Base-by-base conservation (phyloP, 1,139 yeast genomes). In the Geotrichum restrictum region DNA sequence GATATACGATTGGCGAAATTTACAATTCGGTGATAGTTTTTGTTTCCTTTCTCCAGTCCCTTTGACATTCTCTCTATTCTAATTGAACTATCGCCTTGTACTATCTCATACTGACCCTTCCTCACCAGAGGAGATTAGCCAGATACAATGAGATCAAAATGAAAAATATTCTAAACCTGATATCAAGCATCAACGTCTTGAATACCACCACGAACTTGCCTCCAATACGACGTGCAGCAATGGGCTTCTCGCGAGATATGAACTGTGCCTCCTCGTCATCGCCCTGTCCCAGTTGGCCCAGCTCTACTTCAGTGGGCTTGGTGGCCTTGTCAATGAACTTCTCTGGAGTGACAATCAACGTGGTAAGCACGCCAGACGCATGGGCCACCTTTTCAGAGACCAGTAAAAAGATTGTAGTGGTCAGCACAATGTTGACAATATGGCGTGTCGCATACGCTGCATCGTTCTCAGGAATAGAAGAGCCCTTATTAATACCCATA, bases 341-440 rank as follows among this genome's bases (percentile, higher is more conserved):
- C 22, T 54, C 53, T 2, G 57, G 57, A n/a, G 38, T 38, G 14
- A 49, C 49, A 43, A 51, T 45, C 53, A 47, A 49, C 10, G 45
- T 36, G 3, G 57, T 51, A 3, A 54, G 34, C 16, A 45, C 49
- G 14, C 57, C 57, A 3, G 57, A 54, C 3, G 53, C 57, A 4
- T 24, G 14, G 13, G 57, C 52, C 13, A 49, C 45, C 36, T 48
- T 40, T 32, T 54, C 54, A 19, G 57, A 54, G 1, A 49, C 42
- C 6, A 54, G 37, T 41, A 54, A 32, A 40, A 54, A 54, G 18
- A 46, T 44, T 13, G 41, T 45, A 2, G 55, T 49, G 3, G 43
- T 52, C 32, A 54, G 19, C 13, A 54, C 7, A 31, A 54, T 51
- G 24, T 54, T 54, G 19, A 43, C 14, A 19, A 39, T 18, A 19